Conservation (phyloP, 768 basidiomycete genomes). For the Chalciporus sphaerocephalus region DNA sequence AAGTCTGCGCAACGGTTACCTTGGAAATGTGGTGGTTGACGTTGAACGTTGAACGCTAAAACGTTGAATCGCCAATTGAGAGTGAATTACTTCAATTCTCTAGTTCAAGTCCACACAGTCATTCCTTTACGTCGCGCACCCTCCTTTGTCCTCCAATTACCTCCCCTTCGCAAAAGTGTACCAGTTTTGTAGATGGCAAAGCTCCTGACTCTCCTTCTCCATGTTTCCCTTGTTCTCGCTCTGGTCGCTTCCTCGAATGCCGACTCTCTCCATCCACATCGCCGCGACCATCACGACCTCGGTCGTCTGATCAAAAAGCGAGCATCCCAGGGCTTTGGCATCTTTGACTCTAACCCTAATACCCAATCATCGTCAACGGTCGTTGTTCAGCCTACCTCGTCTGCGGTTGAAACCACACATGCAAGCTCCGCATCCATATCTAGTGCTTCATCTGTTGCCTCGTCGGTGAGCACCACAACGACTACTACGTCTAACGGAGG, state of each 20-base stretch:
- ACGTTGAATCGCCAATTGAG: no score
- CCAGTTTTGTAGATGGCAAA: constrained; percentile 44
- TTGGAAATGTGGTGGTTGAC: constrained; percentile 21
- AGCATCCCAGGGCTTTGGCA: constrained; percentile 23
- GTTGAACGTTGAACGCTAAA: no score
- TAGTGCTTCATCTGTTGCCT: constrained; percentile 6
- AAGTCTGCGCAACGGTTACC: constrained; percentile 10
- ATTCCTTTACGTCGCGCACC: constrained; percentile 16
- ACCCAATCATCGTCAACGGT: constrained; percentile 10
- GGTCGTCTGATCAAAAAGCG: constrained; percentile 73
- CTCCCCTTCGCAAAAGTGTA: constrained; percentile 3
- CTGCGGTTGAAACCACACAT: constrained; percentile 10
- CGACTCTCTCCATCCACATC: constrained; percentile 39
- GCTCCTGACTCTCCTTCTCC: constrained; percentile 62
- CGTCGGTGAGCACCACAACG: constrained; percentile 21
- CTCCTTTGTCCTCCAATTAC: constrained; percentile 7
- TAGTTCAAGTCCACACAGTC: constrained; percentile 12
- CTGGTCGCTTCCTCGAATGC: constrained; percentile 45
- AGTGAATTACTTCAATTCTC: no score
- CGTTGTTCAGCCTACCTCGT: constrained; percentile 25
- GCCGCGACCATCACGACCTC: constrained; percentile 53
- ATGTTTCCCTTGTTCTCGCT: constrained; percentile 50
- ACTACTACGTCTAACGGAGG: constrained; percentile 6
- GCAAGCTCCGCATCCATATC: constrained; percentile 14
- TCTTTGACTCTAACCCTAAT: constrained; percentile 3